Evolutionary conservation across 257 asterid species (phyloP).

Genomic region (Parsonsia alboflavescens): DNA sequence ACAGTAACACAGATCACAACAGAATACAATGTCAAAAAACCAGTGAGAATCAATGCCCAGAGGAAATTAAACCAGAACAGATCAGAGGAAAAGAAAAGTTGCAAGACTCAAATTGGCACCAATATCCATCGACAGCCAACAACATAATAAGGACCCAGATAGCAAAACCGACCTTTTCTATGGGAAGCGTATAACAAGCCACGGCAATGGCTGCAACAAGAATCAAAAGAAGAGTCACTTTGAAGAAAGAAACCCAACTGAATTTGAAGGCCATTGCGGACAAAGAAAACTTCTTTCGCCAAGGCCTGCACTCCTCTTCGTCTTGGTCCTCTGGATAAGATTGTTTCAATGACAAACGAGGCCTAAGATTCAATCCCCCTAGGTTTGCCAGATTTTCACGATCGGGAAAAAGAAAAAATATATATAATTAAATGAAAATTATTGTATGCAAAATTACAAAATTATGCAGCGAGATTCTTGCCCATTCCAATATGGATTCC

Average conservation of each 20-base stretch:
- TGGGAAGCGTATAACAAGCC: constrained; percentile 88
- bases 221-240: constrained; percentile 45
- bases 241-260: constrained; percentile 59
- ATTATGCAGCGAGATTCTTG: constrained; percentile 5
- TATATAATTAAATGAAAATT: background rate
- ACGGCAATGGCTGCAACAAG: constrained; percentile 56
- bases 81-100: background rate
- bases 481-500: constrained; percentile 8
- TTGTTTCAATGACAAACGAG: constrained; percentile 83
- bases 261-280: constrained; percentile 61
- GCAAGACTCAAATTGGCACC: constrained; percentile 6
- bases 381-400: constrained; percentile 71
- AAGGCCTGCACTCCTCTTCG: constrained; percentile 69
- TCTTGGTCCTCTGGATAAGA: constrained; percentile 54
- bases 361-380: constrained; percentile 73
- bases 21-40: background rate
- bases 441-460: background rate
- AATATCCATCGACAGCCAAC: constrained; percentile 5
- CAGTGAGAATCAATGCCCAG: background rate
- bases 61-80: constrained; percentile 1
- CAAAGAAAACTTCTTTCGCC: constrained; percentile 63
- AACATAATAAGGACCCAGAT: background rate
- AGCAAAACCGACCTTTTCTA: constrained; percentile 56
- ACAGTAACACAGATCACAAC: background rate
- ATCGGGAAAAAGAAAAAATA: background rate